phyloP scores from a whole-genome alignment of 2,329 filamentous ascomycete species.

The Fusarium heterosporum region DNA sequence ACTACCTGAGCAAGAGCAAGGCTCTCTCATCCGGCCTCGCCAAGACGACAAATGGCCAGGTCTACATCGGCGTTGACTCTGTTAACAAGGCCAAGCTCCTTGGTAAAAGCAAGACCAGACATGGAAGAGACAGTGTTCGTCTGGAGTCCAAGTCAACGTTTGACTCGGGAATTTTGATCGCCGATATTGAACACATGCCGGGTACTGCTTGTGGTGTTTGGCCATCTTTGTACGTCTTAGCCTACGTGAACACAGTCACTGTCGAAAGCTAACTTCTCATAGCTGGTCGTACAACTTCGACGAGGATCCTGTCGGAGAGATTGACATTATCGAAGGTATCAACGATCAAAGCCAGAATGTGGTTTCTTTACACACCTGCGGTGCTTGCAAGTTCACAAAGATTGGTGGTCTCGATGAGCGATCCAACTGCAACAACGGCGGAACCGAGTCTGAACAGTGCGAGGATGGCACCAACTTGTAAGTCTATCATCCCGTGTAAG shows the following conservation, averaged over 20 bases:
- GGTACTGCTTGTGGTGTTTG: conserved; percentile 37
- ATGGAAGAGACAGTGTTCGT: conserved; percentile 68
- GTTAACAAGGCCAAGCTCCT: conserved; percentile 25
- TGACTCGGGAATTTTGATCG: conserved; percentile 73
- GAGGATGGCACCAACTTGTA: conserved; percentile 32
- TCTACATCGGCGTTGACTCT: conserved; percentile 14
- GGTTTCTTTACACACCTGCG: conserved; percentile 73
- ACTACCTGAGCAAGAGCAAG: conserved; percentile 56
- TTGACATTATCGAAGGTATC: conserved; percentile 80
- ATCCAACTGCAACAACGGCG: conserved; percentile 61
- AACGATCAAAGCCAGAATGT: conserved; percentile 67
- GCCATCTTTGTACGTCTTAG: conserved; percentile 35
- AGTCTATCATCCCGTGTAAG: rapidly evolving
- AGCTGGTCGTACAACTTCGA: conserved; percentile 27
- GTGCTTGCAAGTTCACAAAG: conserved; percentile 57
- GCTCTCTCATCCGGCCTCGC: conserved; percentile 50
- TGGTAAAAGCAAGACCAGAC: conserved; percentile 17
- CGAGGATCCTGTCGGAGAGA: conserved; percentile 64
- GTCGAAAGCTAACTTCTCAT: background rate
- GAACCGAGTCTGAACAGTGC: conserved; percentile 31
- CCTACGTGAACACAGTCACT: rapidly evolving
- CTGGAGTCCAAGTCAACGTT: conserved; percentile 71
- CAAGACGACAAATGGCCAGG: conserved; percentile 1
- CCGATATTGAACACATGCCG: conserved; percentile 49
- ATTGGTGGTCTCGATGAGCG: conserved; percentile 57